Percentiles rank a stretch among this genome's conserved stretches.
Evolutionary conservation across 2,329 filamentous ascomycete genomes (phyloP).

Genomic region (Amauroascus niger): DNA sequence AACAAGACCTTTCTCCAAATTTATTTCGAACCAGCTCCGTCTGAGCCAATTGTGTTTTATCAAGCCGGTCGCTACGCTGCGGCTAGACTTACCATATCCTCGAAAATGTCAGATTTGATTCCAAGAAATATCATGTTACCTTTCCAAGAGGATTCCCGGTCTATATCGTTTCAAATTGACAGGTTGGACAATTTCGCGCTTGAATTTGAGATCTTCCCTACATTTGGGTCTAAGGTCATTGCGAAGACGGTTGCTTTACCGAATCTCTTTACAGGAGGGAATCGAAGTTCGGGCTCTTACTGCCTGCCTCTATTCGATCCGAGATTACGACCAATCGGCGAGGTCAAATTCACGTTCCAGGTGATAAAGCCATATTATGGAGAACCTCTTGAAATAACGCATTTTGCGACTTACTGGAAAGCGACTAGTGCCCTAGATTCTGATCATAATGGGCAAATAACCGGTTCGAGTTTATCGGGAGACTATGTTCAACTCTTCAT

Average conservation of each 20-base stretch:
- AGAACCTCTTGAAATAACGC: slow-evolving; percentile 86
- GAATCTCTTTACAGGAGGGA: slow-evolving; percentile 66
- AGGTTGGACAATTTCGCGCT: slow-evolving; percentile 85
- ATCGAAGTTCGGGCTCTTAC: slow-evolving; percentile 67
- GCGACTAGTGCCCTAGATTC: slow-evolving; percentile 87
- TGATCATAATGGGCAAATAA: slow-evolving; percentile 77
- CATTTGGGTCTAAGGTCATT: slow-evolving; percentile 94
- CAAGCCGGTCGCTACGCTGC: slow-evolving; percentile 95
- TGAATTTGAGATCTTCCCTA: slow-evolving; percentile 95
- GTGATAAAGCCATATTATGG: slow-evolving; percentile 94
- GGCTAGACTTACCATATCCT: slow-evolving; percentile 88
- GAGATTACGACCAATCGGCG: slow-evolving; percentile 78
- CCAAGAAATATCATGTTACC: slow-evolving; percentile 92
- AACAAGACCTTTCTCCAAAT: slow-evolving; percentile 95
- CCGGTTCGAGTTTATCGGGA: slow-evolving; percentile 89
- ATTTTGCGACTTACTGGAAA: slow-evolving; percentile 99
- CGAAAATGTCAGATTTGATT: slow-evolving; percentile 89
- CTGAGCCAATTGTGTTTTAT: slow-evolving; percentile 81
- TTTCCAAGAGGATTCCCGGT: slow-evolving; percentile 88
- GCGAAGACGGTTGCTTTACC: slow-evolving; percentile 89
- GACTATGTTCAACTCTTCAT: slow-evolving; percentile 88
- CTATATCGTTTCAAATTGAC: slow-evolving; percentile 93
- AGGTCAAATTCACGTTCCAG: slow-evolving; percentile 88
- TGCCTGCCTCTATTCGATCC: slow-evolving; percentile 89
- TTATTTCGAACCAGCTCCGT: slow-evolving; percentile 54